Percentiles rank a stretch among this genome's conserved stretches.
These are phyloP conservation scores for Cladosporium sp. DNA, from an alignment of 2,329 filamentous ascomycete genomes.

Conservation along the genomic window DNA sequence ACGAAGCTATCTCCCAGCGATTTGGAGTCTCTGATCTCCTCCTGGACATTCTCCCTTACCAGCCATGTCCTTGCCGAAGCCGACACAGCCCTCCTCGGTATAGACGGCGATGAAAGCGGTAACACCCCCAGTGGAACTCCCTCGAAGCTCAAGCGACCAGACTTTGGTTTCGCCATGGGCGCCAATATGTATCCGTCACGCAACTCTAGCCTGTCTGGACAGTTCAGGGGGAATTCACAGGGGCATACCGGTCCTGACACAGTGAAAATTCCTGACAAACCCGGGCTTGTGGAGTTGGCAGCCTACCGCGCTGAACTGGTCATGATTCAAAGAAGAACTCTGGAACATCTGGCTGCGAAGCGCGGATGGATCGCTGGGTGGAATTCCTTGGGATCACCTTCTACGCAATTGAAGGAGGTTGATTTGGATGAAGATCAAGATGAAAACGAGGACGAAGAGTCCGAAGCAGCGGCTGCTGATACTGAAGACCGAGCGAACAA, in stretches of 20 bases:
- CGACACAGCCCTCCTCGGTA: slow-evolving; percentile 11
- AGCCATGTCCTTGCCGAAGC: slow-evolving; percentile 76
- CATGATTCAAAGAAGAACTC: slow-evolving; percentile 70
- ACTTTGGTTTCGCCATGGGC: slow-evolving; percentile 26
- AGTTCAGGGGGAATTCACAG: slow-evolving; percentile 15
- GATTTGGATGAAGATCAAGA: slow-evolving; percentile 28
- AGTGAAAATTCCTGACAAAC: slow-evolving; percentile 19
- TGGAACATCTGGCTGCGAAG: slow-evolving; percentile 69
- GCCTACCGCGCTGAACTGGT: slow-evolving; percentile 79
- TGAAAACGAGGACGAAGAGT: slow-evolving; percentile 2
- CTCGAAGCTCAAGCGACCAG: slow-evolving; percentile 16
- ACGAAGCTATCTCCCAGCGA: slow-evolving; percentile 1
- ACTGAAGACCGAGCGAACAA: not conserved
- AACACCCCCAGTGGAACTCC: not conserved
- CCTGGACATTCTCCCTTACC: slow-evolving; percentile 72
- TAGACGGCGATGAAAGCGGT: not conserved
- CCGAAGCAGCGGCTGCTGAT: slow-evolving; percentile 1
- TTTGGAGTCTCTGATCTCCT: slow-evolving; percentile 54
- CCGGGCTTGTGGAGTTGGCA: slow-evolving; percentile 72
- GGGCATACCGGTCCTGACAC: slow-evolving; percentile 16
- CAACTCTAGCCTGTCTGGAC: slow-evolving; percentile 22
- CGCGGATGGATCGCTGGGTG: slow-evolving; percentile 75
- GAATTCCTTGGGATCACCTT: slow-evolving; percentile 30
- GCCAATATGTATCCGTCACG: slow-evolving; percentile 31
- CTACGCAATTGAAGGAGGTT: slow-evolving; percentile 27